Conservation (phyloP, 345 rosid species). For the Aurinia saxatilis region DNA sequence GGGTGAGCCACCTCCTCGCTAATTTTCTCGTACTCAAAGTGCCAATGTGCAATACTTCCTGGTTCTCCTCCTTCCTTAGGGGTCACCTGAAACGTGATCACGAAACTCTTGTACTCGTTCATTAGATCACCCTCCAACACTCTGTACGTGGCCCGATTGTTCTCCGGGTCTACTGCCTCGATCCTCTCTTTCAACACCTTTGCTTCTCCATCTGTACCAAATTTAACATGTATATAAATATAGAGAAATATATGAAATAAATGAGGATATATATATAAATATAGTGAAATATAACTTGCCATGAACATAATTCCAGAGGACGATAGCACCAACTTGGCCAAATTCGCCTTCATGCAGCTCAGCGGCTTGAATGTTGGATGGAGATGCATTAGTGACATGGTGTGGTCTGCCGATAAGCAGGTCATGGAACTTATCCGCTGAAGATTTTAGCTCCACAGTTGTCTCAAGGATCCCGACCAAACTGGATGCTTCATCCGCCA, state of each 20-base stretch:
- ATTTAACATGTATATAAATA: not conserved
- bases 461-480: conserved; percentile 4
- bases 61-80: conserved; percentile 18
- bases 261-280: too few relatives aligned
- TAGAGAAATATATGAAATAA: too few relatives aligned
- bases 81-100: not conserved
- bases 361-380: conserved; percentile 18
- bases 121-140: conserved; percentile 16
- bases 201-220: conserved; percentile 10
- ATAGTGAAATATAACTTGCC: conserved; percentile 5
- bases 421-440: conserved; percentile 25
- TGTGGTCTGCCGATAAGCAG: conserved; percentile 32
- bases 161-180: not conserved
- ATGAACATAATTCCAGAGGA: conserved; percentile 34
- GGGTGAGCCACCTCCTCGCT: conserved; percentile 22
- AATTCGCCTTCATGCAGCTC: conserved; percentile 37
- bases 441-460: conserved; percentile 5
- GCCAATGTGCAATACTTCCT: conserved; percentile 17
- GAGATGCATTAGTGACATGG: conserved; percentile 22
- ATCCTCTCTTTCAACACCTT: not conserved
- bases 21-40: too few relatives aligned
- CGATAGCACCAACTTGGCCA: conserved; percentile 28
- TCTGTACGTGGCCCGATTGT: not conserved
- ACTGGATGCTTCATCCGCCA: not conserved
- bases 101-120: conserved; percentile 19